Percentiles rank a stretch among this genome's conserved stretches.
These are phyloP conservation scores for Daldinia sp. DNA, from an alignment of 2,329 filamentous ascomycete species.

Conservation along the genomic window DNA sequence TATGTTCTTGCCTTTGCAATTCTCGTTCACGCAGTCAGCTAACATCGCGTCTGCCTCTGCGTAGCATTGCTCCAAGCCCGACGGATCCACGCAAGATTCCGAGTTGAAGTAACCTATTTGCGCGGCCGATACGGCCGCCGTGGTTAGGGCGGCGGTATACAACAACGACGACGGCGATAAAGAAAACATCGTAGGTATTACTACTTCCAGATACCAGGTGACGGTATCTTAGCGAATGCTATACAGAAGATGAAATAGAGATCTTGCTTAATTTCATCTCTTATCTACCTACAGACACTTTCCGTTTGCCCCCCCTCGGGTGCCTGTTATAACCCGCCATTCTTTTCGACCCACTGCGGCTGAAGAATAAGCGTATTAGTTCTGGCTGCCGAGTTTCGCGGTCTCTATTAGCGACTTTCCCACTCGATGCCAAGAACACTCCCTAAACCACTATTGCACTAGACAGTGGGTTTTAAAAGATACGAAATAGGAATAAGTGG, in stretches of 20 bases:
- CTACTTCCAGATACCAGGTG: neutral
- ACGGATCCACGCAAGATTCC: conserved; percentile 1
- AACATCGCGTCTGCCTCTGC: neutral
- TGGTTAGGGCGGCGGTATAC: neutral
- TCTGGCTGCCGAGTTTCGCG: neutral
- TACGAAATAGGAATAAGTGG: neutral
- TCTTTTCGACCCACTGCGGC: neutral
- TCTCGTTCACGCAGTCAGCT: neutral
- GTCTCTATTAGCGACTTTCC: neutral
- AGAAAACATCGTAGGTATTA: neutral
- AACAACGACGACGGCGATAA: neutral
- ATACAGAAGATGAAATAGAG: neutral
- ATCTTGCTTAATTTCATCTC: neutral
- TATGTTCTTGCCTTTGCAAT: neutral
- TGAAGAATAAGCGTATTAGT: neutral
- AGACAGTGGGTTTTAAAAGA: neutral
- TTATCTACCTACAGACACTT: neutral
- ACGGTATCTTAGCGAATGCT: neutral
- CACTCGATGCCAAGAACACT: neutral
- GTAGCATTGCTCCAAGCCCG: conserved; percentile 5
- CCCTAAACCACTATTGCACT: neutral
- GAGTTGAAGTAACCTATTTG: neutral
- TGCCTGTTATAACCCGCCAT: neutral
- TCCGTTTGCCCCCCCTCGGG: neutral
- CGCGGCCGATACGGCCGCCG: neutral